Conservation (phyloP, 805 yeast species). For the Candida hispaniensis region DNA sequence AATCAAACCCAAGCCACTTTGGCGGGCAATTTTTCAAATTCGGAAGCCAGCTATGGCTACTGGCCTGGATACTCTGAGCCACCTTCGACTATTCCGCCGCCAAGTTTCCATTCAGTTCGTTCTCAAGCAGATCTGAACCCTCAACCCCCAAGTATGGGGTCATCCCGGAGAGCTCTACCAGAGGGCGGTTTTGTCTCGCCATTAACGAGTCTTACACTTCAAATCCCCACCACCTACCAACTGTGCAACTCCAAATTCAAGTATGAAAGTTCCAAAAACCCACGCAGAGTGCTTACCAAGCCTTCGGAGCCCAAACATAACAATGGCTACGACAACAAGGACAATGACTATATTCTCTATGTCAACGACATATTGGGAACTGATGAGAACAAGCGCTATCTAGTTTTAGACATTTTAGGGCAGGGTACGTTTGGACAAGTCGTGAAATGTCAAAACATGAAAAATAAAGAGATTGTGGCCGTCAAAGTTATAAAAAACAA, state of each 20-base stretch:
- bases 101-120: conserved; percentile 28
- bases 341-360: conserved; percentile 81
- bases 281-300: conserved; percentile 83
- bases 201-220: conserved; percentile 62
- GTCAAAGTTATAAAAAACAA: conserved; percentile 89
- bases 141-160: conserved; percentile 23
- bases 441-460: conserved; percentile 75
- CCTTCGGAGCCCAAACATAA: conserved; percentile 76
- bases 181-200: conserved; percentile 43
- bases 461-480: conserved; percentile 80
- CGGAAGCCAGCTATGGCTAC: too few species aligned
- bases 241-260: conserved; percentile 78
- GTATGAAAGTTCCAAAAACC: conserved; percentile 76
- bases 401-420: conserved; percentile 84
- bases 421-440: conserved; percentile 99
- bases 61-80: too few species aligned
- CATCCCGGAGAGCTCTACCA: conserved; percentile 29
- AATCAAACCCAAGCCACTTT: too few species aligned
- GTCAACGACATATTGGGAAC: conserved; percentile 89
- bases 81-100: conserved; percentile 22
- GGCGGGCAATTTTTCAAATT: too few species aligned
- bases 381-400: conserved; percentile 73
- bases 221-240: conserved; percentile 67
- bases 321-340: conserved; percentile 79
- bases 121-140: conserved; percentile 30